phyloP scores from a whole-genome alignment of 306 rosid genomes.

The Dalbergia cultrata region DNA sequence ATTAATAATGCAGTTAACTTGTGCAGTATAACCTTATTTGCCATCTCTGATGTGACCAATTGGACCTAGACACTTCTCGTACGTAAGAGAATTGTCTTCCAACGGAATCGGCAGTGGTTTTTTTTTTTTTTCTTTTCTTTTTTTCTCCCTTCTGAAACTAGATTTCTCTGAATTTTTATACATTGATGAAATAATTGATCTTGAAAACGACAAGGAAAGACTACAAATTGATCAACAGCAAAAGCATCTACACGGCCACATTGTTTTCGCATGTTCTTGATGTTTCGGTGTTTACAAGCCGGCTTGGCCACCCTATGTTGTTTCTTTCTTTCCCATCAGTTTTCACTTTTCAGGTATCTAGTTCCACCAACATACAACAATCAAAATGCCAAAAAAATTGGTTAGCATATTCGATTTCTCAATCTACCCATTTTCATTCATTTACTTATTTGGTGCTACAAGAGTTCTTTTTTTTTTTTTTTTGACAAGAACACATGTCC shows the following conservation, averaged over 20 bases:
- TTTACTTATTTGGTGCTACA: constrained; percentile 27
- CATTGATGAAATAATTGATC: background rate
- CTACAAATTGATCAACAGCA: constrained; percentile 22
- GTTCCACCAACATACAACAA: constrained; percentile 30
- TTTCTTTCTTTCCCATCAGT: background rate
- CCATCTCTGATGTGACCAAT: background rate
- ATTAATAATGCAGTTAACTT: no score
- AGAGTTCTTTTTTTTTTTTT: background rate
- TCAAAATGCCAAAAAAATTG: constrained; percentile 28
- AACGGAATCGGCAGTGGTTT: background rate
- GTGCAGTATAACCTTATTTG: background rate
- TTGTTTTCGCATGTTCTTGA: constrained; percentile 41
- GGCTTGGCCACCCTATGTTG: background rate
- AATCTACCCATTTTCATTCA: constrained; percentile 23
- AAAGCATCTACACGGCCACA: constrained; percentile 43
- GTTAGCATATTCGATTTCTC: constrained; percentile 36
- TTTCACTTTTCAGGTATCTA: background rate
- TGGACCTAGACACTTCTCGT: background rate
- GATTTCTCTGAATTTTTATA: background rate
- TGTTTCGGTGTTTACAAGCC: constrained; percentile 27
- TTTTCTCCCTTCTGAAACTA: background rate
- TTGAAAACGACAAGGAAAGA: constrained; percentile 43
- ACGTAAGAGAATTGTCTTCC: background rate
- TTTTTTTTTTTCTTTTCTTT: no score
- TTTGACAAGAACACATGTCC: no score